Base-by-base conservation (phyloP, 352 stramenopile species). In the Elongisporangium anandrum region DNA sequence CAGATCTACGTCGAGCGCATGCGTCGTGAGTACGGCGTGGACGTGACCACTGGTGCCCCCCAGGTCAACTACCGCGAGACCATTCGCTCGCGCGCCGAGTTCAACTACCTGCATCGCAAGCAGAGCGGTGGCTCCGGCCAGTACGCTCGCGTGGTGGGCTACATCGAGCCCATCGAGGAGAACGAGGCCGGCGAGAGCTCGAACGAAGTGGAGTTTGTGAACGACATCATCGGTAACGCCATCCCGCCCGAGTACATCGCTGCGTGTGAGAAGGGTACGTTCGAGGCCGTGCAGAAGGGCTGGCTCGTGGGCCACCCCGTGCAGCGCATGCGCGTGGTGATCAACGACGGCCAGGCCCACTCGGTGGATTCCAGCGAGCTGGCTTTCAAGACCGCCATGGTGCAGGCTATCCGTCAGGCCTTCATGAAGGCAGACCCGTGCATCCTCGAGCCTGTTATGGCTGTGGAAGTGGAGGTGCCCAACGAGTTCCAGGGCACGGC, bases 31-130 rank as follows among this genome's bases (percentile, higher is more conserved):
- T 99, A 99, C 85, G 85, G 75, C 62, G 94, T 99, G 17, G 96
- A 99, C 22, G 87, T 95, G 22, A 70, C 77, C 23, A 92, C 79
- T 1, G 81, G 96, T 34, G 88, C 97, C 49, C 97, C 97, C 7
- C 95, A 98, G 73, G 97, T 99, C 23, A 99, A 99, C 72, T 99
- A 99, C 83, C 97, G 98, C 62, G 97, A 99, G 78, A 99, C 97
- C 15, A 98, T 99, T 69, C 89, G 79, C 29, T 63, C 79, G 50
- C 90, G 90, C 41, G 85, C 87, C 56, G 84, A 97, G 56, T 99
- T 99, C 77, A 98, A 99, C 81, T 99, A 98, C 79, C 66, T 99
- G 52, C 97, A 99, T 86, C 99, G 99, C 74, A 99, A 99, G 71
- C 97, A 99, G 81, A 98, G 94, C 45, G 97, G 97, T 70, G 97